Evolutionary conservation across 805 yeast species (phyloP).

Genomic region (Cyberlindnera meyerae): DNA sequence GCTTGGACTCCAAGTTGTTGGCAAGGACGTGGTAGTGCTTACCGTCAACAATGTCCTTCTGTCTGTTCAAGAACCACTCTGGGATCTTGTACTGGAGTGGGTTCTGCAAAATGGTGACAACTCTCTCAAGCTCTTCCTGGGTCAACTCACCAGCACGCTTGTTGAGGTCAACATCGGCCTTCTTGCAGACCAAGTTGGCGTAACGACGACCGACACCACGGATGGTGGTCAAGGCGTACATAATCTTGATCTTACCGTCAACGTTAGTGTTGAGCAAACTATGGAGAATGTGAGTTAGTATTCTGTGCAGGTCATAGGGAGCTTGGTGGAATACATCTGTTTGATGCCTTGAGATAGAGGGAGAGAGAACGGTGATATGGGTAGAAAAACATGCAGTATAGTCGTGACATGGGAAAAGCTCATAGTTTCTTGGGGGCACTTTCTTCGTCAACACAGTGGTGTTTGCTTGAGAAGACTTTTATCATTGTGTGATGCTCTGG

Average conservation of each 20-base stretch:
- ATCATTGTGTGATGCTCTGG: no score
- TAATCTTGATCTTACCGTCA: slow-evolving; percentile 99
- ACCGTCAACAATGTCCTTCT: slow-evolving; percentile 97
- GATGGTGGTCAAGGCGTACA: slow-evolving; percentile 99
- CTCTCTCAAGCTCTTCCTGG: slow-evolving; percentile 99
- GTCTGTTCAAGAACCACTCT: slow-evolving; percentile 99
- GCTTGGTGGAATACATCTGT: no score
- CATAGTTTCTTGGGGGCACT: no score
- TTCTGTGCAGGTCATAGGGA: no score
- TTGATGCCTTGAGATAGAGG: no score
- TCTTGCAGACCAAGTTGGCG: slow-evolving; percentile 99
- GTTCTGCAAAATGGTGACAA: slow-evolving; percentile 99
- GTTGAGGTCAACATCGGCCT: slow-evolving; percentile 97
- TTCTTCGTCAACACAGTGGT: no score
- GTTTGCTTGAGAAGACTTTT: no score
- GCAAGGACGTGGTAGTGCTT: slow-evolving; percentile 99
- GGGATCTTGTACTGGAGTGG: slow-evolving; percentile 99
- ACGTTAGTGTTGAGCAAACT: slow-evolving; percentile 99
- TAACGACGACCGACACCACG: slow-evolving; percentile 99
- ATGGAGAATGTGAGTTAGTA: slow-evolving; percentile 36
- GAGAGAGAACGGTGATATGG: no score
- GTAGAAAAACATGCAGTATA: no score
- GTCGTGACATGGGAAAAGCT: no score
- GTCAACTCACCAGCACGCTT: slow-evolving; percentile 99
- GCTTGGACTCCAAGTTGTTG: slow-evolving; percentile 97